Evolutionary conservation across 306 rosid genomes (phyloP).

Genomic region (Purshia tridentata): DNA sequence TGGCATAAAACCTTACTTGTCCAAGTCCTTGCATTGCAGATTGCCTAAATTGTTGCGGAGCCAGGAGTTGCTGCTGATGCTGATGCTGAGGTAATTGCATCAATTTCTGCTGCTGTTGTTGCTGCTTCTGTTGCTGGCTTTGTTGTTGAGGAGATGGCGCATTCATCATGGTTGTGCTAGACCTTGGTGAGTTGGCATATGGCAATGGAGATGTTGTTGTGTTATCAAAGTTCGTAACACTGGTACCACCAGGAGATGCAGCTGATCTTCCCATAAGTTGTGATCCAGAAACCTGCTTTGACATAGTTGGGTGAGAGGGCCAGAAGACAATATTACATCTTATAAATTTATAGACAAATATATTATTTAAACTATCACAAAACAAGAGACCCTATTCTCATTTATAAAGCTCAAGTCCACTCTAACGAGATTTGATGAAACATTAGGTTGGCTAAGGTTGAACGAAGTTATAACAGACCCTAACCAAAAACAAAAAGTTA

Average conservation of each 20-base stretch:
- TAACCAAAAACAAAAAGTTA: neutral
- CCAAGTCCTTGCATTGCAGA: conserved; percentile 83
- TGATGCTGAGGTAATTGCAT: conserved; percentile 84
- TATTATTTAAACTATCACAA: neutral
- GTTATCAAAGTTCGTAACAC: conserved; percentile 69
- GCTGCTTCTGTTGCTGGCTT: conserved; percentile 60
- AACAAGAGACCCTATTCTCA: conserved; percentile 19
- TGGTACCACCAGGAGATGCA: conserved; percentile 81
- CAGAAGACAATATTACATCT: neutral
- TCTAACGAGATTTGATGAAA: neutral
- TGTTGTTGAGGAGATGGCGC: conserved; percentile 96
- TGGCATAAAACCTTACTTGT: conserved; percentile 49
- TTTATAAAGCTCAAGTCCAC: neutral
- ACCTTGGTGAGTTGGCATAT: conserved; percentile 95
- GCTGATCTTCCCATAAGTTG: conserved; percentile 93
- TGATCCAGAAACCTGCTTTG: conserved; percentile 66
- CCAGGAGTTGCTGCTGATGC: conserved; percentile 64
- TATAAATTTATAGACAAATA: neutral
- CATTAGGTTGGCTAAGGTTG: neutral
- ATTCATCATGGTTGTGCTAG: conserved; percentile 76
- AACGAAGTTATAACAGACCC: neutral
- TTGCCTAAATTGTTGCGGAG: conserved; percentile 86
- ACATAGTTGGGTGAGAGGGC: conserved; percentile 17
- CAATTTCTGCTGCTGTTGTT: conserved; percentile 58
- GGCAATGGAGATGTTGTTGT: conserved; percentile 78